phyloP scores from a whole-genome alignment of 495 filamentous ascomycete genomes.

The Talaromyces stipitatus region DNA sequence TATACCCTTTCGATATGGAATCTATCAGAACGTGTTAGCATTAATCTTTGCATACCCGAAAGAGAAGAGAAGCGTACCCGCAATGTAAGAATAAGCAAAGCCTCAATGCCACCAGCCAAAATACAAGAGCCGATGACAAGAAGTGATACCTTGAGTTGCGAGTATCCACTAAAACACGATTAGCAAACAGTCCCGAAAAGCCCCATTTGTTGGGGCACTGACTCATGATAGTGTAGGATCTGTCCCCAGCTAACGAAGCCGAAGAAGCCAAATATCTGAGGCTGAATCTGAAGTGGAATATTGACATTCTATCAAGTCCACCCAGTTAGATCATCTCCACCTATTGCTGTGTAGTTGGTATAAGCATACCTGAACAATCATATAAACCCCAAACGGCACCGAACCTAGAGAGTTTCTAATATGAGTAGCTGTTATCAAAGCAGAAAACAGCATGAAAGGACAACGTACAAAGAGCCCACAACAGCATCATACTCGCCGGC shows the following conservation, averaged over 20 bases:
- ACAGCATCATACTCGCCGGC: constrained; percentile 64
- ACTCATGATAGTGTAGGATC: constrained; percentile 55
- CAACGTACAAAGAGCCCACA: constrained; percentile 59
- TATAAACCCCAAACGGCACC: constrained; percentile 48
- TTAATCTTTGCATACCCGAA: neutral
- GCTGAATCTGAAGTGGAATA: constrained; percentile 65
- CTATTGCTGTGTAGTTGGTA: neutral
- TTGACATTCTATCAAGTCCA: constrained; percentile 55
- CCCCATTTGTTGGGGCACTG: constrained; percentile 5
- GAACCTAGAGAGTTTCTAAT: constrained; percentile 22
- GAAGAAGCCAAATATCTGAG: constrained; percentile 59
- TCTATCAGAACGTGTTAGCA: constrained; percentile 23
- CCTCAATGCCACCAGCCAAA: constrained; percentile 51
- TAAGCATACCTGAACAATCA: constrained; percentile 37
- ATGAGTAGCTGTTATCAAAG: neutral
- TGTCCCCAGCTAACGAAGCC: constrained; percentile 62
- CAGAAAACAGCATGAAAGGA: neutral
- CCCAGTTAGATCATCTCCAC: neutral
- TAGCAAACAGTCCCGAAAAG: neutral
- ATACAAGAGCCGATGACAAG: constrained; percentile 30
- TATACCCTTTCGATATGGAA: constrained; percentile 45
- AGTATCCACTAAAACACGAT: constrained; percentile 38
- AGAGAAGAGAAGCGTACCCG: constrained; percentile 29
- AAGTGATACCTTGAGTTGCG: constrained; percentile 37
- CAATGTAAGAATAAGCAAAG: constrained; percentile 55